These are phyloP conservation scores for Ophiostoma ips DNA, from an alignment of 2,329 filamentous ascomycete species.

Conservation along the genomic window DNA sequence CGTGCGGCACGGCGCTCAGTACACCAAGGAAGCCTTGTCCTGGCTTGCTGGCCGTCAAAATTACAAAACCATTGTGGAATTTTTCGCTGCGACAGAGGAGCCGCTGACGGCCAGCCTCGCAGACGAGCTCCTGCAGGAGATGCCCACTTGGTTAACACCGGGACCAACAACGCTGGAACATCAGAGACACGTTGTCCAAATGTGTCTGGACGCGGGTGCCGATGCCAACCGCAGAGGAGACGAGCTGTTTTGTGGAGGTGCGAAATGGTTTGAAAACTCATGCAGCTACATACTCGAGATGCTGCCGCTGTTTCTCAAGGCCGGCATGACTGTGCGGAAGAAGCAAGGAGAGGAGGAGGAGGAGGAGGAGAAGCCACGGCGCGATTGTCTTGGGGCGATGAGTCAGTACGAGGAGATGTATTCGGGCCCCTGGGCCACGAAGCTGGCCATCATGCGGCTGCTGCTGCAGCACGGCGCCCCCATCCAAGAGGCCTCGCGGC, in stretches of 20 bases:
- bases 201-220: background rate
- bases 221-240: too few relatives aligned
- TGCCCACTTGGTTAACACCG: too few relatives aligned
- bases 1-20: background rate
- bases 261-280: too few relatives aligned
- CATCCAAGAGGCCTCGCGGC: background rate
- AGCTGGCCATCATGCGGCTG: background rate
- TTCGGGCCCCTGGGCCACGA: background rate
- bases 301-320: background rate
- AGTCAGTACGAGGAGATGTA: background rate
- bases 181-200: background rate
- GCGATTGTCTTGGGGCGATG: background rate
- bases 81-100: too few relatives aligned
- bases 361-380: background rate
- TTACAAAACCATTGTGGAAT: too few relatives aligned
- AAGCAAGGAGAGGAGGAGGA: background rate
- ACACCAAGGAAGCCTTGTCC: background rate
- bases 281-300: too few relatives aligned
- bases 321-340: background rate
- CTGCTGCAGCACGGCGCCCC: background rate
- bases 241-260: too few relatives aligned
- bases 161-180: too few relatives aligned
- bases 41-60: too few relatives aligned
- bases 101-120: background rate
- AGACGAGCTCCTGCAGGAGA: background rate